phyloP scores from a whole-genome alignment of 2,329 filamentous ascomycete species.

The Aspergillus intermedius region DNA sequence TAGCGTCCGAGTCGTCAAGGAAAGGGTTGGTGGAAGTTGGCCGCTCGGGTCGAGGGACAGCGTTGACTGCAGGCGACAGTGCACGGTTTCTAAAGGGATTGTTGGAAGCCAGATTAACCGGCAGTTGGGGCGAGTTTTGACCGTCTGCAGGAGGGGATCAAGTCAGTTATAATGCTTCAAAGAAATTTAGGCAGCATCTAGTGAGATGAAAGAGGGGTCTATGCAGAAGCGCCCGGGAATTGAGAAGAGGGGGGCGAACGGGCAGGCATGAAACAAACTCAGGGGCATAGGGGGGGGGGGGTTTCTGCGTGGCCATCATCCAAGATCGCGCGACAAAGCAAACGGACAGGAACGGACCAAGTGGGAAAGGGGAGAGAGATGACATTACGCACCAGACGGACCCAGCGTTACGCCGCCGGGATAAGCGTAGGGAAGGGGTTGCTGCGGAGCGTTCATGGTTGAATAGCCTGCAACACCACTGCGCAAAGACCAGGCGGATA shows the following conservation, averaged over 20 bases:
- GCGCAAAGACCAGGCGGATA: slow-evolving; percentile 7
- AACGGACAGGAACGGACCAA: slow-evolving; percentile 7
- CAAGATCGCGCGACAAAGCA: slow-evolving; percentile 3
- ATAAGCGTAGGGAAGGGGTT: slow-evolving; percentile 26
- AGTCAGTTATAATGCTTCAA: background rate
- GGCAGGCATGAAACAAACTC: background rate
- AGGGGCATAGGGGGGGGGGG: background rate
- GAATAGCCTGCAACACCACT: slow-evolving; percentile 10
- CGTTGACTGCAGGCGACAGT: slow-evolving; percentile 31
- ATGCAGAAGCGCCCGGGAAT: background rate
- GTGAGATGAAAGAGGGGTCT: slow-evolving; percentile 2
- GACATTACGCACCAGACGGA: slow-evolving; percentile 27
- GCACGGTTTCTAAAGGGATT: slow-evolving; percentile 47
- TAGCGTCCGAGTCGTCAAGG: slow-evolving; percentile 43
- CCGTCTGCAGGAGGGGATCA: slow-evolving; percentile 15
- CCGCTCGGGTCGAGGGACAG: slow-evolving; percentile 35
- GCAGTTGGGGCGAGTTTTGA: slow-evolving; percentile 26
- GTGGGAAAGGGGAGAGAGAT: slow-evolving; percentile 3
- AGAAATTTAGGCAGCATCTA: slow-evolving; percentile 4
- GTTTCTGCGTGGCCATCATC: background rate
- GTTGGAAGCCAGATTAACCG: slow-evolving; percentile 39
- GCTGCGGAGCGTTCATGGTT: slow-evolving; percentile 26
- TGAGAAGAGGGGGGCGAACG: background rate
- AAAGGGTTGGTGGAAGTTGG: slow-evolving; percentile 58
- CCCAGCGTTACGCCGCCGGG: slow-evolving; percentile 27